phyloP scores from a whole-genome alignment of 768 basidiomycete species.

The Termitomyces sp. region DNA sequence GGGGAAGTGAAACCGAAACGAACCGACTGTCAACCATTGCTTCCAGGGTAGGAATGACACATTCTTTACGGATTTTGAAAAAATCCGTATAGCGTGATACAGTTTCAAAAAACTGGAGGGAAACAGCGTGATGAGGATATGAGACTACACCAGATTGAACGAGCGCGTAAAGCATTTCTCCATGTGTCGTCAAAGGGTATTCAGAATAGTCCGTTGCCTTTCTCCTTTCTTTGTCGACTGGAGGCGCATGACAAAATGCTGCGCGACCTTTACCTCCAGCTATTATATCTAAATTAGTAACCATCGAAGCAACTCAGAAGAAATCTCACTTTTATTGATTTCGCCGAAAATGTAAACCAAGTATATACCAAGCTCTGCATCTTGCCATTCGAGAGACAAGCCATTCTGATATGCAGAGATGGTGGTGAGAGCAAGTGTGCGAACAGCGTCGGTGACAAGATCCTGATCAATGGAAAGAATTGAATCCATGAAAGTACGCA shows the following conservation, averaged over 20 bases:
- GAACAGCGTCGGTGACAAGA: slow-evolving; percentile 75
- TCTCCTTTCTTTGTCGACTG: slow-evolving; percentile 60
- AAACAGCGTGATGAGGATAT: slow-evolving; percentile 80
- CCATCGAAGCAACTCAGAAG: neutral
- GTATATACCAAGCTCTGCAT: slow-evolving; percentile 91
- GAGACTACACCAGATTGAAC: slow-evolving; percentile 77
- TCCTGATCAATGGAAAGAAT: slow-evolving; percentile 81
- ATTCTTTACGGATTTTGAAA: slow-evolving; percentile 89
- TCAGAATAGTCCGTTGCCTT: slow-evolving; percentile 67
- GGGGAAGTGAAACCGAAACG: slow-evolving; percentile 17
- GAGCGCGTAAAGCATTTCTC: slow-evolving; percentile 82
- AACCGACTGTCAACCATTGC: slow-evolving; percentile 84
- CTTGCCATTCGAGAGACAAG: slow-evolving; percentile 74
- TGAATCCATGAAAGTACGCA: slow-evolving; percentile 83
- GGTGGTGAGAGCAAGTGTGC: slow-evolving; percentile 66
- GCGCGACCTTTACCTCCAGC: slow-evolving; percentile 76
- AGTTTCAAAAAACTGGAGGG: slow-evolving; percentile 91
- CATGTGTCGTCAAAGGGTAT: slow-evolving; percentile 84
- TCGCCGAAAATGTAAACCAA: slow-evolving; percentile 93
- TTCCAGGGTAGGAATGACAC: slow-evolving; percentile 80
- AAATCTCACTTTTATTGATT: slow-evolving; percentile 72
- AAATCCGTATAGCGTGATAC: slow-evolving; percentile 92
- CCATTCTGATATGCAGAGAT: slow-evolving; percentile 66
- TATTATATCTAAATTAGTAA: slow-evolving; percentile 18
- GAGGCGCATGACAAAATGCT: slow-evolving; percentile 78